Evolutionary conservation across 2,329 filamentous ascomycete genomes (phyloP), one percentile per base, ranked within the genome.

Genomic region (Hypocrella siamensis): DNA sequence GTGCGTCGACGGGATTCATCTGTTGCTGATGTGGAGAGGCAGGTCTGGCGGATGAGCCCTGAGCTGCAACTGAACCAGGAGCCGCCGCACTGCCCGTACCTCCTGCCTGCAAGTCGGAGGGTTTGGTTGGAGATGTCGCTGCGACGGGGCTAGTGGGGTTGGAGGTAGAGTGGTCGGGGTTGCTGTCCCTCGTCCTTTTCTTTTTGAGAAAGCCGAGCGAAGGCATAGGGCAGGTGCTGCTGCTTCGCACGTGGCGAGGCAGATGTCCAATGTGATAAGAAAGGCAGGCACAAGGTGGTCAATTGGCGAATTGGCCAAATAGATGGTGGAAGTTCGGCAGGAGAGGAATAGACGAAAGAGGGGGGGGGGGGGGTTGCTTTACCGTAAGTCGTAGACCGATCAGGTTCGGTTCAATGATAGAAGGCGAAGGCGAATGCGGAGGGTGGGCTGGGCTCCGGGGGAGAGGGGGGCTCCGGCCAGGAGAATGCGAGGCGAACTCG

Each of bases 131-230:
- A 31, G 61, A 61, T 40, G 66, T 65, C 37, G 71, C 67, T 38
- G 74, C 75, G 46, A 74, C 61, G 38, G 72, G 69, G 48, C 72
- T 76, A 42, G 66, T 67, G 44, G 72, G 67, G 53, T 79, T 79
- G 43, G 67, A 66, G 48, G 75, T 66, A 49, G 75, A 73, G 46
- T 68, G 69, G 54, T 82, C 75, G 53, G 72, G 67, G 53, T 76
- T 72, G 52, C 75, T 80, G 65, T 94, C 85, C 74, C 85, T 92
- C 63, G 85, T 93, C 73, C 85, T 79, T 72, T 93, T 93, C 74
- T 93, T 96, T 73, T 94, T 94, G 55, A 96, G 75, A 54, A 94
- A 85, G 59, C 84, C 84, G 67, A 94, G 73, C 58, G 74, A 82
- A 76, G 86, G 90, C 90, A 98, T 96, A 51, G 49, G 55, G 26